Base-by-base conservation (phyloP, 2,329 filamentous ascomycete species). In the Onygenales sp. region DNA sequence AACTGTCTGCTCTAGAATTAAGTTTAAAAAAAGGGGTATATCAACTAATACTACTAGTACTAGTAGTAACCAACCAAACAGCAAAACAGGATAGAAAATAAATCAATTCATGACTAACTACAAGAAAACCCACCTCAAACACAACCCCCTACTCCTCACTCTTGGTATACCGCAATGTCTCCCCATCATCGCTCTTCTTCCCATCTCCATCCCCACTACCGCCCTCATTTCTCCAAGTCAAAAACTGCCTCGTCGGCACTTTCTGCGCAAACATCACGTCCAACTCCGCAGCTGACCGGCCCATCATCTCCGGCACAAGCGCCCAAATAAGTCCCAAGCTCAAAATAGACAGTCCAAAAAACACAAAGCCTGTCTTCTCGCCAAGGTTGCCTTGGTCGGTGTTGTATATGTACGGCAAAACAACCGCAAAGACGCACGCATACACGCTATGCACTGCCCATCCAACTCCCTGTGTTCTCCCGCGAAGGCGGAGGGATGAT, bases 241-340 rank as follows among this genome's bases (percentile, higher is more conserved):
- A 58, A 27, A 14, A 68, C 33, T 58, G n/a, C 17, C 60, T 55
- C 13, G 63, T 56, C 6, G 57, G 50, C 6, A 65, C 6, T 2
- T 42, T 52, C n/a, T 55, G 39, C 49, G 63, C 62, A 54, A 69
- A 69, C 65, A 69, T 65, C 4, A 52, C 33, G 61, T 81, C 77
- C 54, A 81, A 75, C 58, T 80, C 76, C 39, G 66, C 66, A 0
- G 72, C 65, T 1, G 64, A 74, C 17, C 75, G 63, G 3, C 74
- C 74, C 62, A 75, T 76, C 66, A 79, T 80, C 60, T 83, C 79
- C 0, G 80, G 79, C 0, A 82, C 65, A 37, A 68, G 66, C 9
- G 70, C 64, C 66, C 70, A 82, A 0, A 73, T 70, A 0, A 73
- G 45, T 1, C 65, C 53, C 3, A 60, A 42, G 1, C 57, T 65